These are phyloP conservation scores for Rachicladosporium sp. DNA, from an alignment of 2,329 filamentous ascomycete species.

Conservation along the genomic window DNA sequence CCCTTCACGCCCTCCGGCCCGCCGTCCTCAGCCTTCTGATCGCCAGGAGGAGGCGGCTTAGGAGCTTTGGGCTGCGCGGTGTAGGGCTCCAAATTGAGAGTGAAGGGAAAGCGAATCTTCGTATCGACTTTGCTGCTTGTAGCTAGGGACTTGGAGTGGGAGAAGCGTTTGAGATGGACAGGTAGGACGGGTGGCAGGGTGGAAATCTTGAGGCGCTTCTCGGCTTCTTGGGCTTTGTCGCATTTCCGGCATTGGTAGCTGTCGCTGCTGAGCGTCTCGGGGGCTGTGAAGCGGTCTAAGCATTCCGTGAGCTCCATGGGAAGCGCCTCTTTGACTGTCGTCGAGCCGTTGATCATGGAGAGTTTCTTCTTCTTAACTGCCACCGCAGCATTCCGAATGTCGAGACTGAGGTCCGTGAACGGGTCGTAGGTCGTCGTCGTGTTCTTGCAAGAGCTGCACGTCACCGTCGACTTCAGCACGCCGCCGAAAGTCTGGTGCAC, in stretches of 20 bases:
- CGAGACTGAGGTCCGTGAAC: constrained; percentile 80
- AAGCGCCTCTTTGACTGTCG: constrained; percentile 19
- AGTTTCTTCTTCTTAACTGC: constrained; percentile 49
- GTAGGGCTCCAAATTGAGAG: constrained; percentile 83
- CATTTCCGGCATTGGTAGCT: constrained; percentile 82
- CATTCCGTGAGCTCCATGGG: constrained; percentile 43
- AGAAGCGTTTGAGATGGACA: constrained; percentile 65
- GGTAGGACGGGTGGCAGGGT: constrained; percentile 77
- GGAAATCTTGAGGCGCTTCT: constrained; percentile 73
- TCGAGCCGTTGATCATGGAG: constrained; percentile 36
- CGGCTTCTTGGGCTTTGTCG: constrained; percentile 60
- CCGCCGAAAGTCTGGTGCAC: constrained; percentile 93
- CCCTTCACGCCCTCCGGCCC: neutral
- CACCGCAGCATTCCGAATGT: constrained; percentile 50
- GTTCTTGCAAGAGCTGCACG: constrained; percentile 76
- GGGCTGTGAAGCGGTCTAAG: constrained; percentile 75
- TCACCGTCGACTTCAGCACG: constrained; percentile 79
- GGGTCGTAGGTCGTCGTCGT: constrained; percentile 74
- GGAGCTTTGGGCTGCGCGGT: constrained; percentile 36
- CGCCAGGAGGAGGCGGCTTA: constrained; percentile 3
- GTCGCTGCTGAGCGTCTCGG: constrained; percentile 60
- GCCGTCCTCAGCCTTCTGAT: constrained; percentile 9
- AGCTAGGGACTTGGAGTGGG: constrained; percentile 38
- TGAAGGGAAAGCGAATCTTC: constrained; percentile 70
- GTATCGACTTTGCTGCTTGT: constrained; percentile 85